Base-by-base conservation (phyloP, 306 rosid genomes). In the Vicia faba region DNA sequence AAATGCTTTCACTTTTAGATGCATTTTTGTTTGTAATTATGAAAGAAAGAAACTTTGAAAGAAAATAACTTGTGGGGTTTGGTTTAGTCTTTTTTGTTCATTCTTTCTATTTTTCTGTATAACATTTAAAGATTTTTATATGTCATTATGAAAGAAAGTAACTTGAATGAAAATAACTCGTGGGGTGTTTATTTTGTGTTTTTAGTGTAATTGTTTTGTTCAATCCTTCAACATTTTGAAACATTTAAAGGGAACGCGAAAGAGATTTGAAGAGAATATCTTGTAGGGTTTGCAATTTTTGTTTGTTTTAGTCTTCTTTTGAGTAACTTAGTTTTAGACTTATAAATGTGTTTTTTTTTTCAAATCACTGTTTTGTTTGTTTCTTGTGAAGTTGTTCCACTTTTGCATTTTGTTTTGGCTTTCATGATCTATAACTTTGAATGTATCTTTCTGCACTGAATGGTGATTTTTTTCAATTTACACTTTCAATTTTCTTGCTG, bases 51-150 rank as follows among this genome's bases (percentile, higher is more conserved):
- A 55, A 55, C 59, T 53, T 23, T 11, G 55, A 12, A 2, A 2
- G 29, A 15, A 41, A 31, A 16, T 4, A 60, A 15, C 44, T 59
- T 59, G 26, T 59, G 64, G 65, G 46, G 38, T 57, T 16, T 55
- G 38, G 38, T 33, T 33, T 33, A 7, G 15, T 14, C 7, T 45
- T n/a, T n/a, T 45, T 45, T 45, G 51, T 45, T 45, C 51, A 45
- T 5, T 45, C 9, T 16, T n/a, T 45, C 12, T 5, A n/a, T 6
- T n/a, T 11, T 40, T 11, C 5, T 49, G 19, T 48, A 0, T 18
- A 49, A 49, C 4, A 49, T 49, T 16, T 49, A 3, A 8, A 18
- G 5, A 2, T 16, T 12, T 69, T 11, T 14, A 8, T 3, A 13
- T n/a, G 10, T 10, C 48, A 4, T 44, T 35, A 7, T 28, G 33